Conservation (phyloP, 2,329 filamentous ascomycete genomes). For the Penicillium sp. region DNA sequence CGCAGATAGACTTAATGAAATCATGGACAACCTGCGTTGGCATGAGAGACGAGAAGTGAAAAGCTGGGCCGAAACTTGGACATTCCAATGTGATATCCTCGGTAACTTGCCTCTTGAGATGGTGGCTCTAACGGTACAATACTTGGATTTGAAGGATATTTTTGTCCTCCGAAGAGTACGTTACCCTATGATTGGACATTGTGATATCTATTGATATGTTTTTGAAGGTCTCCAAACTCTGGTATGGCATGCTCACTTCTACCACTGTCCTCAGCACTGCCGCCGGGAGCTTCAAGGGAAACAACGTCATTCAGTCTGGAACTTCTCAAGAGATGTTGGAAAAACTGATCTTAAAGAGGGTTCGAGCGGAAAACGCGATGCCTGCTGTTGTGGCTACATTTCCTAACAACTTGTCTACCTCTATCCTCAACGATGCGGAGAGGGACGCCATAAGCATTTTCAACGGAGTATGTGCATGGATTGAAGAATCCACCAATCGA, state of each 20-base stretch:
- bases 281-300: neutral
- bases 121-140: constrained; percentile 26
- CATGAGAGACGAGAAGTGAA: constrained; percentile 36
- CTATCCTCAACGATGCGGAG: neutral
- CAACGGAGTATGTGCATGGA: constrained; percentile 11
- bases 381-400: neutral
- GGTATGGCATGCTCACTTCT: constrained; percentile 33
- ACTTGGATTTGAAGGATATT: constrained; percentile 31
- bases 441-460: neutral
- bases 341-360: neutral
- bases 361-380: neutral
- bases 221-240: constrained; percentile 35
- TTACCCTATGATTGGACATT: neutral
- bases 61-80: constrained; percentile 17
- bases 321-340: neutral
- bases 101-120: constrained; percentile 35
- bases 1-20: constrained; percentile 25
- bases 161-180: constrained; percentile 32
- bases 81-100: constrained; percentile 37
- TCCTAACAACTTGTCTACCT: neutral
- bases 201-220: neutral
- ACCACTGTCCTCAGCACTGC: constrained; percentile 4
- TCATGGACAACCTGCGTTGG: constrained; percentile 28
- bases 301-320: neutral
- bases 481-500: neutral